Conservation (phyloP, 2,329 filamentous ascomycete species). For the Fusarium sp. region DNA sequence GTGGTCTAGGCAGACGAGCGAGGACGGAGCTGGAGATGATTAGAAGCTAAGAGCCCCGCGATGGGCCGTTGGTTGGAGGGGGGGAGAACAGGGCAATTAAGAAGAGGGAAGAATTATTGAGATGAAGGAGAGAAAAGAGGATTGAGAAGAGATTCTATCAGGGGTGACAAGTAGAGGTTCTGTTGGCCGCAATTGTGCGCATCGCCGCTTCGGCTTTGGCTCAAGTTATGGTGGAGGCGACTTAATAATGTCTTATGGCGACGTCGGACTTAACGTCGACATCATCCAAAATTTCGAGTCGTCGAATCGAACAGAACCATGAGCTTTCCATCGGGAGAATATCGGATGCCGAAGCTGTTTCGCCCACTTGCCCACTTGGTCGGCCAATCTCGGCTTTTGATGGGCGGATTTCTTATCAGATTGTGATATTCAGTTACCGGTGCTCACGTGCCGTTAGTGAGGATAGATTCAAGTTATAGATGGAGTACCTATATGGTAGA, state of each 20-base stretch:
- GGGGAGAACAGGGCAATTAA: slow-evolving; percentile 29
- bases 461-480: neutral
- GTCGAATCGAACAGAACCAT: slow-evolving; percentile 37
- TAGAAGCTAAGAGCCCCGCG: slow-evolving; percentile 41
- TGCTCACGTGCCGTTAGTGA: slow-evolving; percentile 20
- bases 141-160: slow-evolving; percentile 19
- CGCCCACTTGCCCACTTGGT: slow-evolving; percentile 5
- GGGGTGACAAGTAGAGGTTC: slow-evolving; percentile 18
- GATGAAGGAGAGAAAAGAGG: neutral
- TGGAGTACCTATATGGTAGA: neutral
- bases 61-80: slow-evolving; percentile 35
- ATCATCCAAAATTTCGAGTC: slow-evolving; percentile 47
- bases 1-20: slow-evolving; percentile 15
- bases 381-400: slow-evolving; percentile 29
- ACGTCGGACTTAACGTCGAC: slow-evolving; percentile 46
- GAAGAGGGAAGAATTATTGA: slow-evolving; percentile 15
- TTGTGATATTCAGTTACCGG: slow-evolving; percentile 35
- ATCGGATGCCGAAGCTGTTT: slow-evolving; percentile 29
- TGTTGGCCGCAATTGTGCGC: slow-evolving; percentile 45
- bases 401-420: slow-evolving; percentile 31
- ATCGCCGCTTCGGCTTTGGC: slow-evolving; percentile 43
- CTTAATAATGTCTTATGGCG: slow-evolving; percentile 48
- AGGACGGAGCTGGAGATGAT: slow-evolving; percentile 30
- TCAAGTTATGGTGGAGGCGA: slow-evolving; percentile 41
- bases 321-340: slow-evolving; percentile 48